Conservation (phyloP, 257 asterid species). For the Nicotiana noctiflora region DNA sequence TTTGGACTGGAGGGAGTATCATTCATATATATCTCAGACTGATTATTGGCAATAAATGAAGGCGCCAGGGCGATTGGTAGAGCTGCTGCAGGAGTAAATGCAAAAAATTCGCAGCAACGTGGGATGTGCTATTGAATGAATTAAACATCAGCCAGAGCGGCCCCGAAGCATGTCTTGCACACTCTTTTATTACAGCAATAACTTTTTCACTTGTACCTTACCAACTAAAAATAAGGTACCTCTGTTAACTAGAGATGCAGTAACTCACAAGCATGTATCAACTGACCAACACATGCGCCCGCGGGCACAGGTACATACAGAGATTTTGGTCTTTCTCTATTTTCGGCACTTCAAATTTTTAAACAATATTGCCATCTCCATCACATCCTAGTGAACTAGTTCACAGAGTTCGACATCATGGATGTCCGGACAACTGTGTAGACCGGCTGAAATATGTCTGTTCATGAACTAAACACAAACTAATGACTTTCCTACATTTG, state of each 20-base stretch:
- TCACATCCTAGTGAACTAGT: background rate
- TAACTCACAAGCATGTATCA: background rate
- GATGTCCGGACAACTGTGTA: background rate
- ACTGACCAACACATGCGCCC: background rate
- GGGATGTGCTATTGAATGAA: background rate
- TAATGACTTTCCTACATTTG: background rate
- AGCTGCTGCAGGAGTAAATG: background rate
- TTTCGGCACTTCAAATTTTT: background rate
- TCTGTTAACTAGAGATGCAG: background rate
- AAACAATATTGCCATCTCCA: background rate
- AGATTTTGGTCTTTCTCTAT: too few species aligned
- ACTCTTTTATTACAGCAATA: conserved; percentile 1
- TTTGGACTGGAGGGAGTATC: too few species aligned
- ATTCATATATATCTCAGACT: background rate
- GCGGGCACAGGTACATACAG: too few species aligned
- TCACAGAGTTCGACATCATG: background rate
- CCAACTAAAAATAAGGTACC: background rate
- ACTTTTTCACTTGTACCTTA: background rate
- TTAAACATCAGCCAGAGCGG: background rate
- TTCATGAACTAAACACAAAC: background rate
- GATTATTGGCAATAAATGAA: background rate
- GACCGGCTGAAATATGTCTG: background rate
- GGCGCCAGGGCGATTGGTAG: background rate
- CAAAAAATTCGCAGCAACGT: background rate
- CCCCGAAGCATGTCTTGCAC: background rate